A percentile compares a stretch with the other conserved stretches of the same genome.
phyloP scores from a whole-genome alignment of 2,329 filamentous ascomycete species.

The Fusarium sp. region DNA sequence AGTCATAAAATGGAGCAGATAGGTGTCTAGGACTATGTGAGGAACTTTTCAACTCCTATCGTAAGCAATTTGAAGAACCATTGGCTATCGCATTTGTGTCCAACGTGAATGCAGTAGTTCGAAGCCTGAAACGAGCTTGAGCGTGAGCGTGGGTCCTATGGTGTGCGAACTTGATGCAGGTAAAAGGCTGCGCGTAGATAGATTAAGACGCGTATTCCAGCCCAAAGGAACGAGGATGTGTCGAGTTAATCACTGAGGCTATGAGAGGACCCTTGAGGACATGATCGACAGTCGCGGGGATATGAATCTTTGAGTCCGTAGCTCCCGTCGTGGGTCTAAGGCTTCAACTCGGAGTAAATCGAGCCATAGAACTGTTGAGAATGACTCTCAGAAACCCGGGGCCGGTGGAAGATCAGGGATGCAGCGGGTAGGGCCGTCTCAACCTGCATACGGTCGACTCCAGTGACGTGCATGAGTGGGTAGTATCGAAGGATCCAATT shows the following conservation, averaged over 20 bases:
- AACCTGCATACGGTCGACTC: constrained; percentile 10
- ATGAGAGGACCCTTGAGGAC: constrained; percentile 7
- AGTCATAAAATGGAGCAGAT: neutral
- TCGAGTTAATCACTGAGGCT: constrained; percentile 10
- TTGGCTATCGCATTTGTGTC: constrained; percentile 4
- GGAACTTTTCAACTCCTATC: constrained; percentile 2
- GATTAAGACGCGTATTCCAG: constrained; percentile 11
- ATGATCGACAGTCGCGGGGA: constrained; percentile 33
- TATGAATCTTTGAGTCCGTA: constrained; percentile 20
- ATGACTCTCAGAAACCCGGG: constrained; percentile 5
- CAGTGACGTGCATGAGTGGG: constrained; percentile 26
- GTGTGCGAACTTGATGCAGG: neutral
- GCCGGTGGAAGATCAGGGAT: constrained; percentile 18
- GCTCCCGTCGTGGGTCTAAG: constrained; percentile 12
- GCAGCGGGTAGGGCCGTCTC: constrained; percentile 35
- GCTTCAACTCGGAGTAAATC: constrained; percentile 12
- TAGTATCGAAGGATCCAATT: constrained; percentile 15
- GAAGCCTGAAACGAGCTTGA: constrained; percentile 6
- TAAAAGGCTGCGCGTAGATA: constrained; percentile 7
- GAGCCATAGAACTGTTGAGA: constrained; percentile 9
- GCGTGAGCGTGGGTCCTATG: neutral
- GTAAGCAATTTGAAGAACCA: neutral
- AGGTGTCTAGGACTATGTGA: neutral
- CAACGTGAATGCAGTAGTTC: neutral
- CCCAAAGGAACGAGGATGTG: constrained; percentile 14